Conservation (phyloP, 495 filamentous ascomycete species). For the Tirmania nivea region DNA sequence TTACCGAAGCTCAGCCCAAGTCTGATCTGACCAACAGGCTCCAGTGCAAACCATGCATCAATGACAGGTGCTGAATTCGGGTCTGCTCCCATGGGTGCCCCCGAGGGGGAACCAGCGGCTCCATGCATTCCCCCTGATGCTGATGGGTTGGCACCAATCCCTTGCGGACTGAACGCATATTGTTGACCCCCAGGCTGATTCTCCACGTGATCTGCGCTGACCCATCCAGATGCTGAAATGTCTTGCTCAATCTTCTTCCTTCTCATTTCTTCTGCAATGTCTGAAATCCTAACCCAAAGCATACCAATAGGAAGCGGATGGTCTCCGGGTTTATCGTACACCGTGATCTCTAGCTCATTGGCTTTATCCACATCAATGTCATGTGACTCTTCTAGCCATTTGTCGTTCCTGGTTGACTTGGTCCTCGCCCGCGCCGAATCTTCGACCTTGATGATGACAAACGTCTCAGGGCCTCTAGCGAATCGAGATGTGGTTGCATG, state of each 20-base stretch:
- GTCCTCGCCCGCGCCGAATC: conserved; percentile 76
- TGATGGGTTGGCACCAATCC: conserved; percentile 1
- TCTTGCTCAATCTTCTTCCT: conserved; percentile 94
- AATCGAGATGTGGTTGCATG: conserved; percentile 77
- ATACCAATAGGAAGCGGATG: conserved; percentile 83
- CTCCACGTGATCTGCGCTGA: conserved; percentile 86
- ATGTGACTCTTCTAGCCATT: conserved; percentile 78
- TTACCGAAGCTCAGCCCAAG: conserved; percentile 74
- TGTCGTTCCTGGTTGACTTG: conserved; percentile 65
- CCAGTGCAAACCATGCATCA: conserved; percentile 90
- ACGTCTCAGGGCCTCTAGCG: conserved; percentile 77
- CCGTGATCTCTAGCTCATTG: conserved; percentile 91
- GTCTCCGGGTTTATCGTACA: conserved; percentile 84
- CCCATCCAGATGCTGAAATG: conserved; percentile 77
- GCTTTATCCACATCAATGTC: conserved; percentile 89
- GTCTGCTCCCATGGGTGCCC: conserved; percentile 31
- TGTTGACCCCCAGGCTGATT: conserved; percentile 24
- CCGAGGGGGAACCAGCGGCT: conserved; percentile 24
- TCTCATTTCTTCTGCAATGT: conserved; percentile 92
- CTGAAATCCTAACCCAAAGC: conserved; percentile 89
- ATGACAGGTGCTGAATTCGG: conserved; percentile 28
- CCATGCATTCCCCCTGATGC: neutral
- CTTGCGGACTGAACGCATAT: conserved; percentile 24
- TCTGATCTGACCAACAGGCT: conserved; percentile 77
- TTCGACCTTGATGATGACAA: conserved; percentile 87